These are phyloP conservation scores for Dictyostelium discoideum DNA, from an alignment of 78 protist genomes.

Conservation along the genomic window dicty_2.7 NC_007090.3:1638001-1638500, in stretches of 20 bases:
- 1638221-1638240: neutral
- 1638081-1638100: neutral
- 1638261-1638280: neutral
- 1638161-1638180: neutral
- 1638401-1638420: neutral
- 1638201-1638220: neutral
- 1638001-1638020: neutral
- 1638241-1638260: neutral
- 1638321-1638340: neutral
- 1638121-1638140: neutral
- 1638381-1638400: neutral
- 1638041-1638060: neutral
- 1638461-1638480: neutral
- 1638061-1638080: too few species aligned
- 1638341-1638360: neutral
- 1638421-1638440: neutral
- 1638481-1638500: neutral
- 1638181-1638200: neutral
- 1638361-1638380: neutral
- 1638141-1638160: neutral
- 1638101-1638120: neutral
- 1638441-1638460: neutral
- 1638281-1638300: neutral
- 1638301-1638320: neutral
- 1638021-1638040: too few species aligned